A percentile compares a stretch with the other conserved stretches of the same genome.
These are phyloP conservation scores for Phanerochaete carnosa DNA, from an alignment of 768 basidiomycete genomes.

Conservation along the genomic window DNA sequence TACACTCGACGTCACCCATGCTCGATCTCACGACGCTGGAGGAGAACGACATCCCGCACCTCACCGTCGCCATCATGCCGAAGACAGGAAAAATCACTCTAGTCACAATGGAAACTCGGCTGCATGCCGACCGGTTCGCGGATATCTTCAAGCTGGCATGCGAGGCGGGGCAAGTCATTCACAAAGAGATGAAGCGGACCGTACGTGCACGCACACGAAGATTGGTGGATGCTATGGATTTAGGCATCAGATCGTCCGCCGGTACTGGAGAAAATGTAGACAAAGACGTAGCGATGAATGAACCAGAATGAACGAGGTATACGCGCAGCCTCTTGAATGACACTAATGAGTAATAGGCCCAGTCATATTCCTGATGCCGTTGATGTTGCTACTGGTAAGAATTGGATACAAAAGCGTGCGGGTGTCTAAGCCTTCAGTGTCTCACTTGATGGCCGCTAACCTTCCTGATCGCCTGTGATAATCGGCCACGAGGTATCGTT, in stretches of 20 bases:
- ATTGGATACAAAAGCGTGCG: not conserved
- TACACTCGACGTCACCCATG: constrained; percentile 76
- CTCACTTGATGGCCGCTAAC: not conserved
- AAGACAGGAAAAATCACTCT: constrained; percentile 82
- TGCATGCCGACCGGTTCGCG: constrained; percentile 90
- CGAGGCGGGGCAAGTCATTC: constrained; percentile 74
- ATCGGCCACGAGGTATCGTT: not conserved
- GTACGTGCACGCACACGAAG: constrained; percentile 59
- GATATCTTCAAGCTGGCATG: constrained; percentile 80
- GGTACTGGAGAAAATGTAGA: constrained; percentile 16
- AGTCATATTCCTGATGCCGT: not conserved
- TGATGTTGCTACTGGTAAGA: not conserved
- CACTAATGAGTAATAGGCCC: not conserved
- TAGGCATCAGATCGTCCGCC: constrained; percentile 33
- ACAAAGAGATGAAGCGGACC: constrained; percentile 78
- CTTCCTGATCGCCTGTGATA: not conserved
- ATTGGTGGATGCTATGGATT: constrained; percentile 62
- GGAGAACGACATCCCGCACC: constrained; percentile 85
- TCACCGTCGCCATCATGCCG: constrained; percentile 90
- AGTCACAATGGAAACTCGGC: constrained; percentile 90
- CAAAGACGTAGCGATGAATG: constrained; percentile 22
- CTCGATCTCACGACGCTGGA: constrained; percentile 88
- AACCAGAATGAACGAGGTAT: constrained; percentile 4
- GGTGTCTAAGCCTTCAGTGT: not conserved
- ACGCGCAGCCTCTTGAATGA: not conserved